These are phyloP conservation scores for Colletotrichum sp. DNA, from an alignment of 2,329 filamentous ascomycete genomes.

Conservation along the genomic window DNA sequence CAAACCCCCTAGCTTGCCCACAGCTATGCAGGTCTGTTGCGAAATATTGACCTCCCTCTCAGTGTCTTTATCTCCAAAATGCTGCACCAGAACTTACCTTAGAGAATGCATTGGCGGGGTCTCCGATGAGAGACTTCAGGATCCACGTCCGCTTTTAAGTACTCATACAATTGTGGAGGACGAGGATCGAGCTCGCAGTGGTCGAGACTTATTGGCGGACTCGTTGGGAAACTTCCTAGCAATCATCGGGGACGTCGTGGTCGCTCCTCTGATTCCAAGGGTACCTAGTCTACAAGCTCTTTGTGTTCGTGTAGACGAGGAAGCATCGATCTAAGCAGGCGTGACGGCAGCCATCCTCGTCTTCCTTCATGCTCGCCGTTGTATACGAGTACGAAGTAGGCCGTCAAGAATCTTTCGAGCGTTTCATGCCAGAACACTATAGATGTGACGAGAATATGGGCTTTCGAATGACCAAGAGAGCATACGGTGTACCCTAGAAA, in stretches of 20 bases:
- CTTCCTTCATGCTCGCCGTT: not conserved
- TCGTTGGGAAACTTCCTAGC: not conserved
- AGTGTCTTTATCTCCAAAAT: not conserved
- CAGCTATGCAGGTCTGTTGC: not conserved
- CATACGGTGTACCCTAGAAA: not conserved
- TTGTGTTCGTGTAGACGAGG: not conserved
- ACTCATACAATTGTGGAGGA: fast-evolving
- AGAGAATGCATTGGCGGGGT: fast-evolving
- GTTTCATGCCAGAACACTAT: not conserved
- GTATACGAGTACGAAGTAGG: not conserved
- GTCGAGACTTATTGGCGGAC: not conserved
- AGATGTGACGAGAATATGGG: not conserved
- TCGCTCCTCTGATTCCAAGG: not conserved
- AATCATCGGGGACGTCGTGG: not conserved
- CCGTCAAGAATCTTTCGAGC: not conserved
- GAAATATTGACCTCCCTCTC: not conserved
- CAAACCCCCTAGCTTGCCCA: not conserved
- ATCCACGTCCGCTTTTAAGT: not conserved
- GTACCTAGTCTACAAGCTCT: not conserved
- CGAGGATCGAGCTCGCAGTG: not conserved
- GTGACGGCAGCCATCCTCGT: not conserved
- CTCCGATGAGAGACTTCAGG: not conserved
- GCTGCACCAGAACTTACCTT: not conserved
- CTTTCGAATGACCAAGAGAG: not conserved
- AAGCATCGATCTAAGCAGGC: not conserved